A percentile compares a stretch with the other conserved stretches of the same genome.
phyloP scores from a whole-genome alignment of 192 early-diverging fungal genomes.

The Linderina pennispora region DNA sequence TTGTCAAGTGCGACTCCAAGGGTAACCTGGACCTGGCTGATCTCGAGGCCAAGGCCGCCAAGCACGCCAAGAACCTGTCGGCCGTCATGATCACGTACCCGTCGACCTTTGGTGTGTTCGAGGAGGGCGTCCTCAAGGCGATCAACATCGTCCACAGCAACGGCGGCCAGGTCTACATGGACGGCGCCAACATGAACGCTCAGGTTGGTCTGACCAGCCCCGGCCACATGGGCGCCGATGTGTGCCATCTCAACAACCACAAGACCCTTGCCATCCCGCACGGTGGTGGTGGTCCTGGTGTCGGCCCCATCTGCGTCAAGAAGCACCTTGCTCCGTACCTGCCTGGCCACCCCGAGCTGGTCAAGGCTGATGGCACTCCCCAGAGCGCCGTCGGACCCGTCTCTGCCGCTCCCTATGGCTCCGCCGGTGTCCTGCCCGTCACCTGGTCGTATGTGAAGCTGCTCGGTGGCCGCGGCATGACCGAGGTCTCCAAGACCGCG shows the following conservation, averaged over 20 bases:
- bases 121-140: conserved; percentile 78
- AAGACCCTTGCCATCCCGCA: conserved; percentile 99
- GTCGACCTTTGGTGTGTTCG: conserved; percentile 98
- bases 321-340: conserved; percentile 86
- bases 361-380: conserved; percentile 55
- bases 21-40: conserved; percentile 93
- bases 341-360: conserved; percentile 85
- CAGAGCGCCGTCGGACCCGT: conserved; percentile 81
- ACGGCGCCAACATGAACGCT: conserved; percentile 90
- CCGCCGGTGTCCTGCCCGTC: conserved; percentile 92
- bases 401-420: conserved; percentile 95
- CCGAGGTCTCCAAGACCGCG: conserved; percentile 80
- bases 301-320: conserved; percentile 96
- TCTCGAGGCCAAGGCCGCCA: conserved; percentile 78
- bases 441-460: conserved; percentile 99
- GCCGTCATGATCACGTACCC: conserved; percentile 99
- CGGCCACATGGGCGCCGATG: conserved; percentile 96
- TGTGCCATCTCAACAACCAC: conserved; percentile 99
- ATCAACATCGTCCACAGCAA: conserved; percentile 88
- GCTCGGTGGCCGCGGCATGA: conserved; percentile 92
- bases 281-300: conserved; percentile 97
- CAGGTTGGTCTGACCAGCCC: conserved; percentile 80
- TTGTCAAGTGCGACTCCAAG: conserved; percentile 84
- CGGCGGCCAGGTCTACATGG: conserved; percentile 99
- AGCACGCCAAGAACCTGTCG: conserved; percentile 81